Evolutionary conservation across 768 basidiomycete species (phyloP).

Genomic region (Crucibulum laeve): DNA sequence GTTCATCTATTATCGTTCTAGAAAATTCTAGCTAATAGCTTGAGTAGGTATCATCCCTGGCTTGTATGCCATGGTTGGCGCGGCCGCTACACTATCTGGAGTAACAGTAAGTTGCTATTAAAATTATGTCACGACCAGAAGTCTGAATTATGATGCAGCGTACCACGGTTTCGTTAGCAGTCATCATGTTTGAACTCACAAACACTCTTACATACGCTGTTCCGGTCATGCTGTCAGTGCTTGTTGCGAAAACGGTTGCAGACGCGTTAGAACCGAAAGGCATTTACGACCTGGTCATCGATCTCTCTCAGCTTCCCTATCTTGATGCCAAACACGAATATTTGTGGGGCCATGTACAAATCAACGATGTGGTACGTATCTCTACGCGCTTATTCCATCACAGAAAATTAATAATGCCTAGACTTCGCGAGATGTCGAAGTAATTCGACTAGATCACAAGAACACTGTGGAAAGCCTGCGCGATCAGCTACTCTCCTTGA

Average conservation of each 20-base stretch:
- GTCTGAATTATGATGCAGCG: conserved; percentile 37
- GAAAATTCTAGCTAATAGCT: background rate
- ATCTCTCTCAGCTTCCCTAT: conserved; percentile 87
- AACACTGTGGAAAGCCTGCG: conserved; percentile 80
- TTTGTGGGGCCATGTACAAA: conserved; percentile 74
- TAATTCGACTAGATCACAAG: conserved; percentile 63
- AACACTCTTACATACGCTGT: conserved; percentile 90
- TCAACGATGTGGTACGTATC: conserved; percentile 60
- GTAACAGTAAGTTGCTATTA: conserved; percentile 63
- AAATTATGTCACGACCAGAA: background rate
- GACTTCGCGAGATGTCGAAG: conserved; percentile 63
- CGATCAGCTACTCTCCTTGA: conserved; percentile 59
- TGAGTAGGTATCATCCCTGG: conserved; percentile 72
- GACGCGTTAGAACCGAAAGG: conserved; percentile 89
- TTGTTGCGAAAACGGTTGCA: conserved; percentile 88
- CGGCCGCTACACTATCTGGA: conserved; percentile 91
- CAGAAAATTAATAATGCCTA: conserved; percentile 20
- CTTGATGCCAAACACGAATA: conserved; percentile 90
- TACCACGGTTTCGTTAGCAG: conserved; percentile 90
- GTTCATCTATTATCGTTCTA: conserved; percentile 10
- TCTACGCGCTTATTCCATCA: background rate
- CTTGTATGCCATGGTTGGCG: conserved; percentile 94
- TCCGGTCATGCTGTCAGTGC: conserved; percentile 82
- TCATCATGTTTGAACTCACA: conserved; percentile 95
- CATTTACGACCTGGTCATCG: conserved; percentile 96